Base-by-base conservation (phyloP, 805 yeast genomes). In the Saccharomyces jurei region DNA sequence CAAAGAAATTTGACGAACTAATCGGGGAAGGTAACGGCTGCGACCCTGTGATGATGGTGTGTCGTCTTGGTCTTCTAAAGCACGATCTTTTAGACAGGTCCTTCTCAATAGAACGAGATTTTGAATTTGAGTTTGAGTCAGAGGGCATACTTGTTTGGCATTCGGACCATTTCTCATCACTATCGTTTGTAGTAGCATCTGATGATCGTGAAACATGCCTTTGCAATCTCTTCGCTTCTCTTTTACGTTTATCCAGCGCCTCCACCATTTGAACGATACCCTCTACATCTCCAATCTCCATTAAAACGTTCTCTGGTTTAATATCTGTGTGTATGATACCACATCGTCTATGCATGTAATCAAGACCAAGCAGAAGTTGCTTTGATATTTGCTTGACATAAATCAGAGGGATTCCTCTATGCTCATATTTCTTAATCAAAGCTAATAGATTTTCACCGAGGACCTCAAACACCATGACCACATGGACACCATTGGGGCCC, bases 381-480 rank as follows among this genome's bases (percentile, higher is more conserved):
- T 84, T 85, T 17, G 94, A 83, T 52, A 89, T 85, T 67, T 86
- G 92, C 69, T 88, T 86, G 41, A 88, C 94, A 62, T 86, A 80
- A 25, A 78, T 77, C 31, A 81, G 67, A 2, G 96, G 96, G n/a
- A 89, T 79, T 25, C 95, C 92, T 59, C 86, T 77, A 70, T 87
- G 89, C 65, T 81, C 77, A 65, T 80, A 91, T 54, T 91, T 77
- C 59, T 88, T 80, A 55, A 92, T 89, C 60, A 94, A 75, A 22
- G 96, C 91, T 52, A 94, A 74, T 60, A 94, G 70, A 67, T 90
- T 92, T 70, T 94, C 99, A 22, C 99, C 99, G 58, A 94, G 75
- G 0, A 94, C 96, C 72, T 94, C 99, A 69, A 94, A 94, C 1
- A 92, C 97, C 98, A 94, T 94, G 55, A 94, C 92, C 10, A 90